Evolutionary conservation across 495 filamentous ascomycete genomes (phyloP).

Genomic region (Aspergillus taichungensis): DNA sequence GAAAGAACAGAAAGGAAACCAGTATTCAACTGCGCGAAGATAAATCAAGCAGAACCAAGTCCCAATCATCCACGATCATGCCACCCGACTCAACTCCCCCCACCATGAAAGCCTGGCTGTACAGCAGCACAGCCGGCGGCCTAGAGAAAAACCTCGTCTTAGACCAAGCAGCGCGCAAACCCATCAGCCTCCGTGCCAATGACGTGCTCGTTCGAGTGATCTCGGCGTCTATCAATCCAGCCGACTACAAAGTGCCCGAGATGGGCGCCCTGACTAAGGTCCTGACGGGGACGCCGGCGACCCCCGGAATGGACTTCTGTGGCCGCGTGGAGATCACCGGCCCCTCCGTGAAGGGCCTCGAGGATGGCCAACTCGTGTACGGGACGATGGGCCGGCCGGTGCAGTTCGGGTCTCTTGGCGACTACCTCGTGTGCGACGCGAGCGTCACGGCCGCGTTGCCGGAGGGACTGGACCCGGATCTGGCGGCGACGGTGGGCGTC

Average conservation of each 20-base stretch:
- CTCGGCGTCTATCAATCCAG: slow-evolving; percentile 52
- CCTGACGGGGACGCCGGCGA: slow-evolving; percentile 38
- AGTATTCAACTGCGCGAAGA: neutral
- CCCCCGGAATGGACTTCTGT: slow-evolving; percentile 56
- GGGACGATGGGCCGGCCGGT: slow-evolving; percentile 34
- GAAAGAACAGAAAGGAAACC: neutral
- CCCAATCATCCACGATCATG: slow-evolving; percentile 8
- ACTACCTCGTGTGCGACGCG: slow-evolving; percentile 36
- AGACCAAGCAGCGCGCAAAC: slow-evolving; percentile 34
- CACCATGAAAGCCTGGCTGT: slow-evolving; percentile 59
- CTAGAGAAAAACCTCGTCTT: slow-evolving; percentile 52
- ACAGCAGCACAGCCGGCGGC: slow-evolving; percentile 33
- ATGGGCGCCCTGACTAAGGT: slow-evolving; percentile 32
- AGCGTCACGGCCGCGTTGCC: slow-evolving; percentile 31
- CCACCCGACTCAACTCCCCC: slow-evolving; percentile 14
- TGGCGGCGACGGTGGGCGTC: slow-evolving; percentile 45
- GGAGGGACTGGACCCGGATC: slow-evolving; percentile 38
- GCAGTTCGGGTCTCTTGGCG: slow-evolving; percentile 43
- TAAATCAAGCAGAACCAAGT: neutral
- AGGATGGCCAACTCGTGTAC: slow-evolving; percentile 48
- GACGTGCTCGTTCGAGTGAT: slow-evolving; percentile 51
- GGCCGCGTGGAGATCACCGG: slow-evolving; percentile 46
- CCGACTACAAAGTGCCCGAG: slow-evolving; percentile 62
- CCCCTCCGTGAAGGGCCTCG: slow-evolving; percentile 23
- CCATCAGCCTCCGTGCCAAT: slow-evolving; percentile 23